Evolutionary conservation across 495 filamentous ascomycete genomes (phyloP).

Genomic region (Mytilinidion resinicola): DNA sequence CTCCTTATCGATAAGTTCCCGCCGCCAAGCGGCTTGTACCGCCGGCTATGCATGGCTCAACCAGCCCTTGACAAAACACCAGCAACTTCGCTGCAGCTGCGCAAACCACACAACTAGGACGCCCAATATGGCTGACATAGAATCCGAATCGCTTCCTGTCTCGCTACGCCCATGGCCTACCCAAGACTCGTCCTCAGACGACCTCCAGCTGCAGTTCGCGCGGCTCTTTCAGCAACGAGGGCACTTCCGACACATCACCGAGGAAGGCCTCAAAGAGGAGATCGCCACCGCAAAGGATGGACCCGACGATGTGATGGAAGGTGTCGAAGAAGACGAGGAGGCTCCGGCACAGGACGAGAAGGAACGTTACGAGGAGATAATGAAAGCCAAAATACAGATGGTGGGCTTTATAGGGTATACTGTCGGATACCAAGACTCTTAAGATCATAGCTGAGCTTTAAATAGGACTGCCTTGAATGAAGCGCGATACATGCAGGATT

Average conservation of each 20-base stretch:
- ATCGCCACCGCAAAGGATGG: slow-evolving; percentile 50
- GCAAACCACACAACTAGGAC: neutral
- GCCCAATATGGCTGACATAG: neutral
- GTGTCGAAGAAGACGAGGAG: slow-evolving; percentile 49
- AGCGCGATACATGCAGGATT: slow-evolving; percentile 65
- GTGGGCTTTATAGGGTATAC: neutral
- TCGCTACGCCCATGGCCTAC: slow-evolving; percentile 32
- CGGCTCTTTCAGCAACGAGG: slow-evolving; percentile 33
- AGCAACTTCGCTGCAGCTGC: neutral
- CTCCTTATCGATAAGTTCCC: slow-evolving; percentile 2
- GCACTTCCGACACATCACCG: slow-evolving; percentile 35
- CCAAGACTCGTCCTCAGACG: slow-evolving; percentile 8
- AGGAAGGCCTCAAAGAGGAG: slow-evolving; percentile 54
- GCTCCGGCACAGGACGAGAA: slow-evolving; percentile 26
- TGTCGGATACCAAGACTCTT: no score
- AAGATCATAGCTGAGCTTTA: neutral
- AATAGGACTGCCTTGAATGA: slow-evolving; percentile 52
- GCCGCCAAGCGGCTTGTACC: neutral
- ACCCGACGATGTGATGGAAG: slow-evolving; percentile 31
- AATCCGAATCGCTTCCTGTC: neutral
- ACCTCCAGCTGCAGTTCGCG: slow-evolving; percentile 23
- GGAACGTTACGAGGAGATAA: slow-evolving; percentile 7
- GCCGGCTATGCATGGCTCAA: neutral
- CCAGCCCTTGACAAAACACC: neutral
- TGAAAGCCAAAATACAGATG: neutral